Evolutionary conservation across 306 rosid genomes (phyloP).

Genomic region (Sicyos edulis): DNA sequence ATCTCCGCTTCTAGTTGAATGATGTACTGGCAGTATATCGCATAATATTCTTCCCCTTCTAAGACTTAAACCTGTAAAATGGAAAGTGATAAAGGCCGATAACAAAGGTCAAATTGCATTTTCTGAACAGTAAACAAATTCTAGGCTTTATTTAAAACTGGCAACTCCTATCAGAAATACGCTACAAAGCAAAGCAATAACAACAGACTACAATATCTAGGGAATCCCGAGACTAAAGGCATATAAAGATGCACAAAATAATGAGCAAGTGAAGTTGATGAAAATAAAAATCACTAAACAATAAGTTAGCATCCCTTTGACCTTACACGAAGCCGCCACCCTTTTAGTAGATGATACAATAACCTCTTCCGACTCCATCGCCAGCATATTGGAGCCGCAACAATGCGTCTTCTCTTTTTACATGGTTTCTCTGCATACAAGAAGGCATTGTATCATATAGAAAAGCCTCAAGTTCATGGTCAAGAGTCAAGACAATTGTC

Average conservation of each 20-base stretch:
- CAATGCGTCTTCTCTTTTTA: slow-evolving; percentile 5
- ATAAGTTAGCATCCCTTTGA: not conserved
- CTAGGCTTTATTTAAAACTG: not conserved
- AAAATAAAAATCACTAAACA: slow-evolving; percentile 1
- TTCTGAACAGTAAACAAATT: not conserved
- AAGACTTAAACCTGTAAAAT: not conserved
- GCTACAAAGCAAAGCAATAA: not conserved
- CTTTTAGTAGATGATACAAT: slow-evolving; percentile 28
- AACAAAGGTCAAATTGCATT: not conserved
- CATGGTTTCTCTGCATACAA: slow-evolving; percentile 6
- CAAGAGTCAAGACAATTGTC: not conserved
- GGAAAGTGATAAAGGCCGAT: not conserved
- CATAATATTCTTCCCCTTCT: not conserved
- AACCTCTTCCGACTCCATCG: slow-evolving; percentile 33
- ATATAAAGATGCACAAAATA: slow-evolving; percentile 12
- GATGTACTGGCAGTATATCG: not conserved
- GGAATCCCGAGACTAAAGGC: slow-evolving; percentile 7
- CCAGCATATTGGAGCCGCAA: slow-evolving; percentile 28
- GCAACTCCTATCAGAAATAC: not conserved
- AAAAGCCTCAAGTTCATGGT: not conserved
- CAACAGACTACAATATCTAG: not conserved
- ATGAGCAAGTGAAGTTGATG: not conserved
- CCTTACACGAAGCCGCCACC: slow-evolving; percentile 15
- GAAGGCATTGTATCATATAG: not conserved
- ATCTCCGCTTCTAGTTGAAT: not conserved